Evolutionary conservation across 2,329 filamentous ascomycete species (phyloP), one percentile per base, ranked within the genome.

Genomic region (Alternaria rosae): DNA sequence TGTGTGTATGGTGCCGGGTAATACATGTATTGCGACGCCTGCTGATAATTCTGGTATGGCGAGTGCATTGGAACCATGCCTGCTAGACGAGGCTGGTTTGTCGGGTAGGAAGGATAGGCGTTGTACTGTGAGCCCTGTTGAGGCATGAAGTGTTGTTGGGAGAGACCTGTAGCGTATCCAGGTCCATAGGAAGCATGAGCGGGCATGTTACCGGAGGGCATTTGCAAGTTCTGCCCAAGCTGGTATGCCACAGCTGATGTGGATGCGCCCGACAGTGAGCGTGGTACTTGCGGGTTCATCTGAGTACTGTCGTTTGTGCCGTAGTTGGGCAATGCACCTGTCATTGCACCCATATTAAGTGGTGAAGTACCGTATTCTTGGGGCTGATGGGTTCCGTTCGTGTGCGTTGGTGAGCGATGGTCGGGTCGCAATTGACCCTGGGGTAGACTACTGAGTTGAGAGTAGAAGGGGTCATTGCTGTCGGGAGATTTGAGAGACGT

Each of bases 181-280:
- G 70, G 56, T 20, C 68, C 70, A 55, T 77, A 79, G 17, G 67
- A 54, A 7, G 69, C 50, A 25, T 77, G 78, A 15, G 62, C 57
- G 41, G 71, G 57, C 43, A 76, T 68, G 7, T 54, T 66, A 42
- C 62, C 59, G 15, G 70, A 61, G 7, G 76, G 69, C 68, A 77
- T 74, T 51, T 81, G 80, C 8, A 78, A 45, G 38, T 74, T 80
- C 44, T 81, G 79, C 59, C 77, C 76, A 12, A 79, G 67, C 41
- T 80, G 79, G 50, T 81, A 81, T 38, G 78, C 76, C n/a, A 80
- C 59, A 10, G 79, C 79, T 23, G 79, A 77, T 50, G 78, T 74
- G 7, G 79, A 79, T 41, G 78, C 75, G 35, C 78, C 77, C 30
- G 78, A 76, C 13, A 79, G 59, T n/a, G 72, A 68, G 41, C 74